phyloP scores from a whole-genome alignment of 2,329 filamentous ascomycete genomes.

The Coniochaeta prunicola region DNA sequence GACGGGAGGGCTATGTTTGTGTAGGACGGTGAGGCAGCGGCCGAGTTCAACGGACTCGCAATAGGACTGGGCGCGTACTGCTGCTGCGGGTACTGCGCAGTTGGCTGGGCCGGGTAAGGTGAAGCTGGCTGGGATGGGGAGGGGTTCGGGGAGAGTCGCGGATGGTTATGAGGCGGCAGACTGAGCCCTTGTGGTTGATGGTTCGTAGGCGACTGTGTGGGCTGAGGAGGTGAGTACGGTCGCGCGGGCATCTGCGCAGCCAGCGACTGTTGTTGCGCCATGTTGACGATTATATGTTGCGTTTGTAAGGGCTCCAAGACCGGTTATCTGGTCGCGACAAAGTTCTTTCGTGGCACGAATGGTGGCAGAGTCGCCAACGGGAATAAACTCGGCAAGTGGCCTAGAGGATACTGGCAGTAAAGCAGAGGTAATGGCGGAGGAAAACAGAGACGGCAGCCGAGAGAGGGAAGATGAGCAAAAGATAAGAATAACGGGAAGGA shows the following conservation, averaged over 20 bases:
- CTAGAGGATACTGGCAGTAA: background rate
- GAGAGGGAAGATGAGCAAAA: background rate
- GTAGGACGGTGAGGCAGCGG: background rate
- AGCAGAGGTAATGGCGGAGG: background rate
- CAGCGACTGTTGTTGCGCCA: constrained; percentile 56
- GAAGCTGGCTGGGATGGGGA: background rate
- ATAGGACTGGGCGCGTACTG: background rate
- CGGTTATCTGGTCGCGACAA: background rate
- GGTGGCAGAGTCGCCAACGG: background rate
- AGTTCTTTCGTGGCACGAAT: background rate
- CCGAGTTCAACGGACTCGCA: background rate
- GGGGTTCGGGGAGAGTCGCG: background rate
- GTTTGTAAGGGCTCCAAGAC: constrained; percentile 2
- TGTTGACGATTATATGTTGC: constrained; percentile 17
- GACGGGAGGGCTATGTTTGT: background rate
- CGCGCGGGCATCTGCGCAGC: constrained; percentile 23
- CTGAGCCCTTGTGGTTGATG: constrained; percentile 8
- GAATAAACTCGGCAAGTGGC: background rate
- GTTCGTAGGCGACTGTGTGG: background rate
- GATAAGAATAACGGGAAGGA: background rate
- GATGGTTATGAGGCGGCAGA: background rate
- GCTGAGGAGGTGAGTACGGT: background rate
- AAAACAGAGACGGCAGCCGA: background rate
- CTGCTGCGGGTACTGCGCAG: background rate
- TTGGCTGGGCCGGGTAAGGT: background rate